phyloP scores from a whole-genome alignment of 2,329 filamentous ascomycete genomes.

The Aspergillus luchuensis region DNA sequence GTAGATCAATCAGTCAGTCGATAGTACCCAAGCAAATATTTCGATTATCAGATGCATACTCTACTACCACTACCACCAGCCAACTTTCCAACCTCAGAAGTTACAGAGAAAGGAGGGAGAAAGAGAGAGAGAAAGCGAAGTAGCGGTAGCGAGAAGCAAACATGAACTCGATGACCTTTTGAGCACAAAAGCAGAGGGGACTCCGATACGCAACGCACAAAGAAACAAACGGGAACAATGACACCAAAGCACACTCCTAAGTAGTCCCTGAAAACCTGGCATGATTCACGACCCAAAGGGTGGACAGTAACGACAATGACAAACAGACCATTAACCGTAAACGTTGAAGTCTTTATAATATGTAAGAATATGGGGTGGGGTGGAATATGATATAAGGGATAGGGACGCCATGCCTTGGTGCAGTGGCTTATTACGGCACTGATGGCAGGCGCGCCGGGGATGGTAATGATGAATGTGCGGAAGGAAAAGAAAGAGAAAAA shows the following conservation, averaged over 20 bases:
- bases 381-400: background rate
- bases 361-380: background rate
- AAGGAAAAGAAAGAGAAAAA: conserved; percentile 8
- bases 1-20: too few relatives aligned
- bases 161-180: background rate
- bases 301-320: too few relatives aligned
- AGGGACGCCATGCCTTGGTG: background rate
- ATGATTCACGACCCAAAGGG: too few relatives aligned
- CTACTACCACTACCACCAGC: conserved; percentile 4
- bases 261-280: too few relatives aligned
- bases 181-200: background rate
- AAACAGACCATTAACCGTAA: too few relatives aligned
- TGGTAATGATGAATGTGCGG: background rate
- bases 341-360: background rate
- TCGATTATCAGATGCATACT: conserved; percentile 3
- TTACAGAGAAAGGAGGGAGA: conserved; percentile 1
- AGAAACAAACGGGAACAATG: too few relatives aligned
- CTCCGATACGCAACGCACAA: too few relatives aligned
- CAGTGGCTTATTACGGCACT: conserved; percentile 7
- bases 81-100: conserved; percentile 13
- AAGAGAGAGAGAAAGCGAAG: conserved; percentile 7
- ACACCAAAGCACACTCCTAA: too few relatives aligned
- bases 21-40: background rate
- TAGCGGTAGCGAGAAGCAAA: background rate
- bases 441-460: background rate